A percentile compares a stretch with the other conserved stretches of the same genome.
Evolutionary conservation across 2,329 filamentous ascomycete species (phyloP).

Genomic region (Epichloe aotearoae): DNA sequence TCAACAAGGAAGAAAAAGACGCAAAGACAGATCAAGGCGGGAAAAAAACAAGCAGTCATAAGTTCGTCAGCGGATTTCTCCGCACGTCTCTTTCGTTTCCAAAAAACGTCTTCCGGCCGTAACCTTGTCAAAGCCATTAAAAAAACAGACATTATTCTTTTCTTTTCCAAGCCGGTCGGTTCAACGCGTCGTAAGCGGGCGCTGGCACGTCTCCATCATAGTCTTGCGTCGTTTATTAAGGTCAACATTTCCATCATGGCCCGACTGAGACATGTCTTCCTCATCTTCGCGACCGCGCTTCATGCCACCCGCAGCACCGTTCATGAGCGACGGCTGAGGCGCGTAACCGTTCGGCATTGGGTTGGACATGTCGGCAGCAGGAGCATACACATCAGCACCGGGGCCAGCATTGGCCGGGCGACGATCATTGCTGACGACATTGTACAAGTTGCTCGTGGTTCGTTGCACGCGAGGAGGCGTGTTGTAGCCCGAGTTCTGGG

Average conservation of each 20-base stretch:
- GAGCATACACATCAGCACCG: constrained; percentile 56
- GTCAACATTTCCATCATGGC: constrained; percentile 46
- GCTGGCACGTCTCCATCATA: constrained; percentile 46
- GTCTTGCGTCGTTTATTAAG: constrained; percentile 79
- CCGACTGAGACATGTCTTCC: constrained; percentile 45
- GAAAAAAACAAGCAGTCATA: constrained; percentile 17
- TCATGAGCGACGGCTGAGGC: constrained; percentile 49
- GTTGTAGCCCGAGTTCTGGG: constrained; percentile 54
- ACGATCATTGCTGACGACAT: constrained; percentile 73
- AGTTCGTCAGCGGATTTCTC: constrained; percentile 21
- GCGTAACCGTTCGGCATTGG: constrained; percentile 51
- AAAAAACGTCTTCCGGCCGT: constrained; percentile 9
- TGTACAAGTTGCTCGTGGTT: constrained; percentile 74
- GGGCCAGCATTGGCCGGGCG: constrained; percentile 44
- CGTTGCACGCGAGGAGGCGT: constrained; percentile 61
- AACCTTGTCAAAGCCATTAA: constrained; percentile 9
- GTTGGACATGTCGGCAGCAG: constrained; percentile 44
- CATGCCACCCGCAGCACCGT: constrained; percentile 38
- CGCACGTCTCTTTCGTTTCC: constrained; percentile 14
- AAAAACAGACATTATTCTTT: constrained; percentile 23
- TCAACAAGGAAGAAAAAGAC: constrained; percentile 10
- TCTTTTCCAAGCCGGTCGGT: constrained; percentile 28
- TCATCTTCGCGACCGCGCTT: constrained; percentile 45
- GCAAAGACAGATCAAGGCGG: constrained; percentile 6
- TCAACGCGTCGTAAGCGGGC: constrained; percentile 36